Evolutionary conservation across 768 basidiomycete species (phyloP), one percentile per base, ranked within the genome.

Genomic region (Hypholoma fasciculare): DNA sequence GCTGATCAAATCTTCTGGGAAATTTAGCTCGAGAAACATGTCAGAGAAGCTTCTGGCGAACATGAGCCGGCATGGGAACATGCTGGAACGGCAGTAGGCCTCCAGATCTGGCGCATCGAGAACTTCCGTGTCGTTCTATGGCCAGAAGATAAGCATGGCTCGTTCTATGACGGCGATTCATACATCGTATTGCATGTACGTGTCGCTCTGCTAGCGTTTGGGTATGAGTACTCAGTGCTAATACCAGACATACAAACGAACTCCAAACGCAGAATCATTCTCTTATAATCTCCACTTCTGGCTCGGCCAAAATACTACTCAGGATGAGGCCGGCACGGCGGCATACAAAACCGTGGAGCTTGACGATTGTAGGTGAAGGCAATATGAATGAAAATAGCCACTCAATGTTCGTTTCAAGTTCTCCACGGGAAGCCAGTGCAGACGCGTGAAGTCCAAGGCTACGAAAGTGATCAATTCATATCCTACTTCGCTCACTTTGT

Each of bases 331-430:
- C 11, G 83, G 81, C 2, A 85, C 83, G 5, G 85, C 84, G 9
- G 84, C 83, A 3, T 87, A 85, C 67, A 87, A 86, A 75, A 84
- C 84, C 6, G 84, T 87, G 11, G 86, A 87, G 65, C 73, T 86
- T 1, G 87, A 88, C 59, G 86, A 87, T 61, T 77, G 85, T 87
- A 52, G 52, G 82, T 74, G 4, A 8, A 8, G 12, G 19, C 49
- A 49, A 38, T 51, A 11, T 11, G 39, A 17, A 4, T 16, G 19
- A 16, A 16, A 4, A 30, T 44, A 3, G 1, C n/a, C 2, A 42
- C 52, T 23, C 61, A 17, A 26, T 23, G 26, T 57, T 16, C 42
- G 13, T 51, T 30, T 19, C 11, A 59, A 87, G 84, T 82, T 64
- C 76, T 87, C 7, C 74, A 81, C 47, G 84, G 82, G n/a, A 68